A percentile compares a stretch with the other conserved stretches of the same genome.
Conservation (phyloP, 169 alveolate genomes). For the Cryptosporidium ryanae region DNA sequence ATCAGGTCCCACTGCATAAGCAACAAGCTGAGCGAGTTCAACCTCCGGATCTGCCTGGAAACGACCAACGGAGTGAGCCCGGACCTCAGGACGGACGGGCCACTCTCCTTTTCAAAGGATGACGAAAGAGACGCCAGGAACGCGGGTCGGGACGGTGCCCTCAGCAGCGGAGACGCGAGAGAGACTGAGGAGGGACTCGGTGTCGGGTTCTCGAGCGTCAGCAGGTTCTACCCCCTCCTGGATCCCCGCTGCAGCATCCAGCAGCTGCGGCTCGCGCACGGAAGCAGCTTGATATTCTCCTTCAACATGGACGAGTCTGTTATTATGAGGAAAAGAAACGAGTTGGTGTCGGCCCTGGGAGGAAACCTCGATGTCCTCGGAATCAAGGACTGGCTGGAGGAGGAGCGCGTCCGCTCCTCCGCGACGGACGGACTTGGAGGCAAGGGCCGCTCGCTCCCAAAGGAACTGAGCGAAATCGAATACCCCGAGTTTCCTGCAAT, state of each 20-base stretch:
- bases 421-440: too few species aligned
- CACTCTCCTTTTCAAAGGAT: too few species aligned
- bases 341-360: constrained; percentile 15
- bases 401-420: constrained; percentile 1
- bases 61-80: too few species aligned
- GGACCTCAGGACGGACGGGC: too few species aligned
- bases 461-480: constrained; percentile 1
- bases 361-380: not conserved
- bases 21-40: not conserved
- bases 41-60: constrained; percentile 49
- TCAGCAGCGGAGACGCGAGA: too few species aligned
- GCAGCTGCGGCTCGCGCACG: constrained; percentile 41
- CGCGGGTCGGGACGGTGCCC: too few species aligned
- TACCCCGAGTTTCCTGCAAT: constrained; percentile 63
- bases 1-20: not conserved
- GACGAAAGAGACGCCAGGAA: too few species aligned
- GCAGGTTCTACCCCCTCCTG: constrained; percentile 16
- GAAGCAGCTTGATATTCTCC: constrained; percentile 54
- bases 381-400: constrained; percentile 23
- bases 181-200: too few species aligned
- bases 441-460: not conserved
- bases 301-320: constrained; percentile 38
- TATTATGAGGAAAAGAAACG: constrained; percentile 32
- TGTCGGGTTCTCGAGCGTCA: not conserved
- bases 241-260: constrained; percentile 60